A percentile compares a stretch with the other conserved stretches of the same genome.
These are phyloP conservation scores for Styphnolobium japonicum DNA, from an alignment of 306 rosid species.

Conservation along the genomic window DNA sequence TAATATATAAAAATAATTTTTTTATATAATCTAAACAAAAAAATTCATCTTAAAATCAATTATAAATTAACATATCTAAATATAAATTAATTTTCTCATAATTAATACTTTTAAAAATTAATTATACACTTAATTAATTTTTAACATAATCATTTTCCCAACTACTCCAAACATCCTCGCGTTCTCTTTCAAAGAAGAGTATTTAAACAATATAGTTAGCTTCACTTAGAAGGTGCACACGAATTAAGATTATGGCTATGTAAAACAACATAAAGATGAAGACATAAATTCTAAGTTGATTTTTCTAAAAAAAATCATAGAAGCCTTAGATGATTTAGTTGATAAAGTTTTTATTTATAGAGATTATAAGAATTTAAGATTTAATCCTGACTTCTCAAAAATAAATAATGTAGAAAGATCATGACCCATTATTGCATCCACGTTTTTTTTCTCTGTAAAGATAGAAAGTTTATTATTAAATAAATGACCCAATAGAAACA, in stretches of 20 bases:
- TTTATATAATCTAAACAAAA: no score
- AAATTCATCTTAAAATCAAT: no score
- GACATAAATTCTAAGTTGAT: background rate
- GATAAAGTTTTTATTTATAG: background rate
- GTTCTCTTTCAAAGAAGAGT: background rate
- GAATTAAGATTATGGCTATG: background rate
- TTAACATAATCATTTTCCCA: no score
- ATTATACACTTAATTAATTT: no score
- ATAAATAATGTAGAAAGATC: background rate
- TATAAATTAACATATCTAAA: no score
- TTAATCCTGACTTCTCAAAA: background rate
- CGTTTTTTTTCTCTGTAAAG: background rate
- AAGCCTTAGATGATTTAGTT: background rate
- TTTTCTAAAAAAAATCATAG: background rate
- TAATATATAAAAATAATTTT: no score
- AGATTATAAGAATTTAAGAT: background rate
- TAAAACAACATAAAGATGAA: background rate
- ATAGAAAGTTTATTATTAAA: background rate
- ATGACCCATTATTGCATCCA: slow-evolving; percentile 1
- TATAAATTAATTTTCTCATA: no score
- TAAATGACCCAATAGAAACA: background rate
- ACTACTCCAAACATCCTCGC: no score
- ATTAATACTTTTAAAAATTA: no score
- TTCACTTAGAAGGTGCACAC: background rate
- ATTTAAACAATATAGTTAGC: background rate